Evolutionary conservation across 1,139 yeast species (phyloP).

Genomic region (Lodderomyces elongisporus): DNA sequence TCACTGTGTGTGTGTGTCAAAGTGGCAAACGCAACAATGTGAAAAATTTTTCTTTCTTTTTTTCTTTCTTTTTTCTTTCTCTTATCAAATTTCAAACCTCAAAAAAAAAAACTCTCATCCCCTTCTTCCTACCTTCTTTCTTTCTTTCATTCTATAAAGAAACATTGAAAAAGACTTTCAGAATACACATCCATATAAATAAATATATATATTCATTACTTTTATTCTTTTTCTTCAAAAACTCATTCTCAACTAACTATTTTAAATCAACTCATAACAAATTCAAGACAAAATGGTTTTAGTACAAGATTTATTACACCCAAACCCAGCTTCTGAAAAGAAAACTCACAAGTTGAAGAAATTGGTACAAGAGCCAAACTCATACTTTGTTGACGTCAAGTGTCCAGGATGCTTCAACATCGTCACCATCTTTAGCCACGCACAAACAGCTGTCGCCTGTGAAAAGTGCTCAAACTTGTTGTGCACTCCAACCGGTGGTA

Average conservation of each 20-base stretch:
- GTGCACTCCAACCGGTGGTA: slow-evolving; percentile 99
- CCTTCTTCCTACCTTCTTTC: too few relatives aligned
- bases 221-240: too few relatives aligned
- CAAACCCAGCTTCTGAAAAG: slow-evolving; percentile 92
- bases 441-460: slow-evolving; percentile 99
- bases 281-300: slow-evolving; percentile 50
- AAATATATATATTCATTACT: too few relatives aligned
- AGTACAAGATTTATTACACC: slow-evolving; percentile 97
- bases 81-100: neutral
- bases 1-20: too few relatives aligned
- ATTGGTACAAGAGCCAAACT: slow-evolving; percentile 96
- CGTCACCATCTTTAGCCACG: slow-evolving; percentile 98
- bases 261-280: too few relatives aligned
- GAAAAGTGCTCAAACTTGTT: slow-evolving; percentile 96
- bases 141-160: neutral
- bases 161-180: too few relatives aligned
- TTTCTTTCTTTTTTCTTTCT: too few relatives aligned
- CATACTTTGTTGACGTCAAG: slow-evolving; percentile 98
- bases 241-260: too few relatives aligned
- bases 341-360: slow-evolving; percentile 96
- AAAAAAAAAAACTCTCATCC: neutral
- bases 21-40: neutral
- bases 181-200: too few relatives aligned
- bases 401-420: slow-evolving; percentile 99
- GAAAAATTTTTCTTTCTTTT: neutral